Evolutionary conservation across 2,329 filamentous ascomycete species (phyloP), one percentile per base, ranked within the genome.

Genomic region (Metarhizium humberi): DNA sequence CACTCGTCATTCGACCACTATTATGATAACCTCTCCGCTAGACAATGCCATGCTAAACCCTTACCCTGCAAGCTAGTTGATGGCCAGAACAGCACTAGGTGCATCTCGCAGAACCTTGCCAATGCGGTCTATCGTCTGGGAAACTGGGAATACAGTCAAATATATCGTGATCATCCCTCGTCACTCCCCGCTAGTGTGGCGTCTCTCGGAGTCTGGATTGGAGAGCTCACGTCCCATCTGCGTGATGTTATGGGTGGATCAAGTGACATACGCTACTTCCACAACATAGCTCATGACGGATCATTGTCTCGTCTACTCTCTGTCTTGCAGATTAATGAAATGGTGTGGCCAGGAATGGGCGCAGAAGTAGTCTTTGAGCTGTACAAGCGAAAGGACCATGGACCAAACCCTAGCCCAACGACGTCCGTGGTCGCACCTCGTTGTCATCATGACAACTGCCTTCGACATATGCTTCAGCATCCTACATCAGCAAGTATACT

Each of bases 341-440:
- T 92, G 88, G 83, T 90, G 1, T 92, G 88, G 88, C 88, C 88
- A 0, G 88, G 88, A 0, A 91, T 92, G 88, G 88, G 88, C 0
- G 76, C 82, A 10, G 88, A 92, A 70, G 76, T 92, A 0, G 80
- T 91, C 0, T 90, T 92, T 65, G 88, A 92, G 72, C 65, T 92
- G 34, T 91, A 84, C 63, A 73, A 69, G 62, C 75, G 73, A 62
- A 66, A 67, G 46, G 55, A 30, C 51, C 10, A 55, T 29, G 16
- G 30, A 25, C 20, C 54, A 20, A 47, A 51, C 2, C 56, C 59
- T 2, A 59, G 58, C 36, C 53, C 63, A 30, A 61, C 61, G 7
- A n/a, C 57, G 30, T 59, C 61, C 14, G 52, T 54, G 32, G 43
- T 61, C 20, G 58, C 60, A 3, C 59, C 59, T 3, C 56, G 53